phyloP scores from a whole-genome alignment of 2,329 filamentous ascomycete species.

The Domatiomyces globalis region DNA sequence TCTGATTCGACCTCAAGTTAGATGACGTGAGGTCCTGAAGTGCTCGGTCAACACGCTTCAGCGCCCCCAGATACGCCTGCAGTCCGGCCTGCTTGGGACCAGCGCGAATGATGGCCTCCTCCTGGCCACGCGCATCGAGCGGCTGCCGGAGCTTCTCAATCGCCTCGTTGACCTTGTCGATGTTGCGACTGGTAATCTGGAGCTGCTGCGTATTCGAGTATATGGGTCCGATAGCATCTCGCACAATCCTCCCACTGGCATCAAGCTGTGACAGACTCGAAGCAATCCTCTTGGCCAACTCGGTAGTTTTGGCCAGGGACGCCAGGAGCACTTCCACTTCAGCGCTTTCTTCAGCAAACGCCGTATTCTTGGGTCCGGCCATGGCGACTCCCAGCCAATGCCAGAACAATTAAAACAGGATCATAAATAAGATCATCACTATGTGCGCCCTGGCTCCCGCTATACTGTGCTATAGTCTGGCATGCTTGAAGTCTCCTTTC shows the following conservation, averaged over 20 bases:
- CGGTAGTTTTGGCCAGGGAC: slow-evolving; percentile 77
- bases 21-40: slow-evolving; percentile 70
- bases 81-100: slow-evolving; percentile 76
- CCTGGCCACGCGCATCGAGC: slow-evolving; percentile 79
- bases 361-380: slow-evolving; percentile 41
- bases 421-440: not conserved
- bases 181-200: slow-evolving; percentile 76
- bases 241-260: slow-evolving; percentile 74
- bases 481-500: too few relatives aligned
- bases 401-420: not conserved
- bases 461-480: not conserved
- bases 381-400: slow-evolving; percentile 23
- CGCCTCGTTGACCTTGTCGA: slow-evolving; percentile 69
- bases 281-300: slow-evolving; percentile 90
- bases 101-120: slow-evolving; percentile 78
- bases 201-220: slow-evolving; percentile 83
- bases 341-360: slow-evolving; percentile 51
- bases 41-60: slow-evolving; percentile 80
- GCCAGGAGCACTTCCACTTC: slow-evolving; percentile 54
- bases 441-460: not conserved
- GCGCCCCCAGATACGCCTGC: slow-evolving; percentile 70
- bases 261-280: slow-evolving; percentile 72
- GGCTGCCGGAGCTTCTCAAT: slow-evolving; percentile 83
- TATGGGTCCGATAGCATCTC: slow-evolving; percentile 81
- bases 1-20: slow-evolving; percentile 85